Base-by-base conservation (phyloP, 23 red algal genomes). In the Gracilaria domingensis region DNA sequence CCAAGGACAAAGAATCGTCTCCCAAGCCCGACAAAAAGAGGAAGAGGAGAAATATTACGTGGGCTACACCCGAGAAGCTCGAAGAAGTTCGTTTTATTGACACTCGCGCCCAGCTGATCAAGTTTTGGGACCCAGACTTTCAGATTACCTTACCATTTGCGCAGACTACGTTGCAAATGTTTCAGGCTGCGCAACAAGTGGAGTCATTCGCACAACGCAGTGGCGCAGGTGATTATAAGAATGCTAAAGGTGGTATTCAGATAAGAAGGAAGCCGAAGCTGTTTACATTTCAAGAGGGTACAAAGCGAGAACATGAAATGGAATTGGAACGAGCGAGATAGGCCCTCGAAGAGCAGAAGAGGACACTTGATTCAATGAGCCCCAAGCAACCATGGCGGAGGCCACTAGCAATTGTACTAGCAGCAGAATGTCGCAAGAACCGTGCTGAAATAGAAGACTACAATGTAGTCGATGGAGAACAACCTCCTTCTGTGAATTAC, bases 91-190 rank as follows among this genome's bases (percentile, higher is more conserved):
- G 77, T 26, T 62, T 51, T 21, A 92, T 92, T 72, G 78, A 92
- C 65, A 92, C 77, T 24, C 77, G 89, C 3, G 36, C 69, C 12
- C 64, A 92, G 7, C 65, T 92, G 8, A 60, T 92, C 35, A 74
- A 69, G 35, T 84, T 64, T 14, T 92, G 89, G 89, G 78, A 92
- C 44, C 89, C 89, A 40, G 89, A 92, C 20, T 84, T 71, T 42
- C 69, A 92, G 89, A 92, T 92, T 65, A 92, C 89, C 0, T 36
- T 92, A 24, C 89, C 89, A 1, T 92, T 92, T 83, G 79, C 67
- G 4, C 77, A 55, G 33, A 66, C 29, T 20, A 82, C 77, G 18
- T 36, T 92, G 58, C 59, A 83, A 36, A 74, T 75, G 45, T 74
- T 92, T 29, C 83, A 53, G 24, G 66, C 61, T 25, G 66, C 66